These are phyloP conservation scores for Ascocoryne sarcoides DNA, from an alignment of 2,329 filamentous ascomycete genomes.

Conservation along the genomic window DNA sequence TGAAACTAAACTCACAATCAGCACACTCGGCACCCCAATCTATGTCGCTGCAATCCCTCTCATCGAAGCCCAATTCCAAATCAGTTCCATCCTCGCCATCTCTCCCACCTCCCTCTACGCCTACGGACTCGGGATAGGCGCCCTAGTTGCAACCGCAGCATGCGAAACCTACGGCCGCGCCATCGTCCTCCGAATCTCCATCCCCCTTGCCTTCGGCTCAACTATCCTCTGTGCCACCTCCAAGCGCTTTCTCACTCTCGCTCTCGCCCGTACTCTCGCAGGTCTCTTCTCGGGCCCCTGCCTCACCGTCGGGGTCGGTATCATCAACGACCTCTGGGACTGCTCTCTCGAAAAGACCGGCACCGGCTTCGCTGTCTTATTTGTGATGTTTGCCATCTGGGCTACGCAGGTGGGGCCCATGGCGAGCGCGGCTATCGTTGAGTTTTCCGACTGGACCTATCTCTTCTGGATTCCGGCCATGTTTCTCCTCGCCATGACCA, in stretches of 20 bases:
- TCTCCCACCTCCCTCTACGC: constrained; percentile 7
- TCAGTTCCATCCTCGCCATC: constrained; percentile 5
- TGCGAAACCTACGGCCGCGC: constrained; percentile 8
- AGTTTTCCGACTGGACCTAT: constrained; percentile 5
- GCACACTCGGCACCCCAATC: constrained; percentile 8
- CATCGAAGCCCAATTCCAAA: constrained; percentile 3
- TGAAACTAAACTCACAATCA: background rate
- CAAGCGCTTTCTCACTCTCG: constrained; percentile 2
- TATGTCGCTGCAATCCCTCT: constrained; percentile 7
- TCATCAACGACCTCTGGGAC: constrained; percentile 11
- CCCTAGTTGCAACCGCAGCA: constrained; percentile 4
- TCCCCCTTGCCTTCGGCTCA: constrained; percentile 5
- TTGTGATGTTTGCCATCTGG: constrained; percentile 5
- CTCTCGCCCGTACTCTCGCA: constrained; percentile 1
- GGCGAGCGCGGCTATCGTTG: constrained; percentile 1
- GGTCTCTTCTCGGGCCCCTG: constrained; percentile 8
- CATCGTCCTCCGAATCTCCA: constrained; percentile 7
- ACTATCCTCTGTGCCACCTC: constrained; percentile 5
- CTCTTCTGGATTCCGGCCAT: constrained; percentile 8
- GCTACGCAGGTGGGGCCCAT: constrained; percentile 9
- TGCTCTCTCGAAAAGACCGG: constrained; percentile 6
- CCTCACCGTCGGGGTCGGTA: constrained; percentile 8
- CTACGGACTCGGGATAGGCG: constrained; percentile 5
- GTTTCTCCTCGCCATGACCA: background rate
- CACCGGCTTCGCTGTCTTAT: constrained; percentile 6